phyloP scores from a whole-genome alignment of 495 filamentous ascomycete genomes.

The Symbiotaphrina buchneri region DNA sequence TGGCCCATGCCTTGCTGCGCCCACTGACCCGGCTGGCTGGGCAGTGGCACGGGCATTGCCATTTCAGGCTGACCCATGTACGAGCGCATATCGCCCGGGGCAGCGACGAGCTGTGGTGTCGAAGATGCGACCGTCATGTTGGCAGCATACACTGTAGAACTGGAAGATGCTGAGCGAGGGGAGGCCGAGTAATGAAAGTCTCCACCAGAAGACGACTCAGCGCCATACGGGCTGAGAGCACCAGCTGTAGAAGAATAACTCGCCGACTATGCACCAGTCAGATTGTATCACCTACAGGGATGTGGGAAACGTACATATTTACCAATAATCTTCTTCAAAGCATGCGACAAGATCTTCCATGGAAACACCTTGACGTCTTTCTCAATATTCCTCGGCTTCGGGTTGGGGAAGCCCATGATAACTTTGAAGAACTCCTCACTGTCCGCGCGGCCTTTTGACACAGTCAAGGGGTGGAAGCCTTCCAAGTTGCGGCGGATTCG shows the following conservation, averaged over 20 bases:
- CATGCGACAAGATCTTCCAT: conserved; percentile 64
- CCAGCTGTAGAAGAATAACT: conserved; percentile 19
- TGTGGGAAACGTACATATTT: conserved; percentile 58
- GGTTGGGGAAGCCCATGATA: conserved; percentile 91
- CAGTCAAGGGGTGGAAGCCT: conserved; percentile 69
- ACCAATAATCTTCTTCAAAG: conserved; percentile 89
- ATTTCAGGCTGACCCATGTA: background rate
- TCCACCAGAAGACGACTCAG: conserved; percentile 6
- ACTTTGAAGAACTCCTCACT: conserved; percentile 95
- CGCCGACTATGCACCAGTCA: conserved; percentile 8
- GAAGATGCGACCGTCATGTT: background rate
- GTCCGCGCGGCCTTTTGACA: conserved; percentile 77
- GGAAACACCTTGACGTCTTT: conserved; percentile 97
- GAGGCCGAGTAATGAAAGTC: background rate
- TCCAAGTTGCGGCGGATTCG: conserved; percentile 88
- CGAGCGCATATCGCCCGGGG: background rate
- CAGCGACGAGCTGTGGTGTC: conserved; percentile 1
- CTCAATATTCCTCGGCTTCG: conserved; percentile 93
- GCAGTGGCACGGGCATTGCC: too few relatives aligned
- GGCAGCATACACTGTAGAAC: background rate
- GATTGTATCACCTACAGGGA: background rate
- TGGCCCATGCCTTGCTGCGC: too few relatives aligned
- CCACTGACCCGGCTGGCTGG: too few relatives aligned
- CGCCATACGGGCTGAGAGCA: conserved; percentile 9
- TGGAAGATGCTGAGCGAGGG: background rate